These are phyloP conservation scores for Taphrina populina DNA, from an alignment of 1,139 yeast genomes.

Conservation along the genomic window DNA sequence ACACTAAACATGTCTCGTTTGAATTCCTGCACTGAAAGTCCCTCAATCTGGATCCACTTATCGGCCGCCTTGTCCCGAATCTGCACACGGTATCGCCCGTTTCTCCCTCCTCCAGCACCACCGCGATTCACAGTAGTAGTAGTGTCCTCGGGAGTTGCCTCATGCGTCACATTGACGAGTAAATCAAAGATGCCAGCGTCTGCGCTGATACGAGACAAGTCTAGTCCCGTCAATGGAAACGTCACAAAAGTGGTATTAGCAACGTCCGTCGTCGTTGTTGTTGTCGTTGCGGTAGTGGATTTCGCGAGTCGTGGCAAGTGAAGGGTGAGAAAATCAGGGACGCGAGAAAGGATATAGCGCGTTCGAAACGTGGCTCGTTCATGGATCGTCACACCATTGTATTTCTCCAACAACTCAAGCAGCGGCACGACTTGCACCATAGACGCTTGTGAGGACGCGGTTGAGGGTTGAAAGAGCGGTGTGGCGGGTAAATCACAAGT, in stretches of 20 bases:
- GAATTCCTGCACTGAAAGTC: slow-evolving; percentile 51
- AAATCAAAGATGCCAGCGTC: slow-evolving; percentile 49
- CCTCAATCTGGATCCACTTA: slow-evolving; percentile 61
- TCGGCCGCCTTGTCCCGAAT: slow-evolving; percentile 49
- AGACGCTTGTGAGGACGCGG: slow-evolving; percentile 44
- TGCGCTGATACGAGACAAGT: slow-evolving; percentile 46
- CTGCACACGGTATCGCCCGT: slow-evolving; percentile 56
- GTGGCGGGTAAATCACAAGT: slow-evolving; percentile 59
- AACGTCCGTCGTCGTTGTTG: too few relatives aligned
- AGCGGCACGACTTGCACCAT: slow-evolving; percentile 59
- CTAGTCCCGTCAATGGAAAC: slow-evolving; percentile 53
- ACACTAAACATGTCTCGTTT: slow-evolving; percentile 63
- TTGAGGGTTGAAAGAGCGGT: slow-evolving; percentile 56
- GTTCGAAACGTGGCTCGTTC: slow-evolving; percentile 44
- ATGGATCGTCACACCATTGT: slow-evolving; percentile 48
- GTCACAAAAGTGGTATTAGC: slow-evolving; percentile 66
- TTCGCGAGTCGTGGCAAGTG: slow-evolving; percentile 58
- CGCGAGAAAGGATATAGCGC: slow-evolving; percentile 49
- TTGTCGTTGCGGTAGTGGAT: slow-evolving; percentile 45
- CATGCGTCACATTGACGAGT: slow-evolving; percentile 56
- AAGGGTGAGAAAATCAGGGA: slow-evolving; percentile 58
- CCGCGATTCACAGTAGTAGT: too few relatives aligned
- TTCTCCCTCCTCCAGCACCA: slow-evolving; percentile 41
- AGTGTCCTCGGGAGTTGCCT: slow-evolving; percentile 43
- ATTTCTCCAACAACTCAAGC: slow-evolving; percentile 52